A percentile compares a stretch with the other conserved stretches of the same genome.
phyloP scores from a whole-genome alignment of 2,329 filamentous ascomycete genomes.

The Drechslerella stenobrocha region DNA sequence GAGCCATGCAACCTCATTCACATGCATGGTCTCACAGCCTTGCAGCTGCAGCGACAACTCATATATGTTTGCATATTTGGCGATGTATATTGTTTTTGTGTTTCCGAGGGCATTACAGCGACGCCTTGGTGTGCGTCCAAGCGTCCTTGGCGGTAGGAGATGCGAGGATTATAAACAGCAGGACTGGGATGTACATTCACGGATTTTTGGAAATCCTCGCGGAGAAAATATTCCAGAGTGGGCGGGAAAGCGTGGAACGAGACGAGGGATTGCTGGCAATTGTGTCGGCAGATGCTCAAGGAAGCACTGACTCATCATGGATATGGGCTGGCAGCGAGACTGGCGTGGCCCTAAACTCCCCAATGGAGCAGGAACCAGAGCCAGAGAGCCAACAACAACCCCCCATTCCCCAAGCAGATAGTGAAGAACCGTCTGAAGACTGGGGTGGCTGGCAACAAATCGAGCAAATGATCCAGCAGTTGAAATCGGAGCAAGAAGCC shows the following conservation, averaged over 20 bases:
- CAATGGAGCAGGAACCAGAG: constrained; percentile 46
- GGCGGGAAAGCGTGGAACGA: constrained; percentile 49
- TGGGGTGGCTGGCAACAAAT: constrained; percentile 52
- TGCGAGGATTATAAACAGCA: constrained; percentile 71
- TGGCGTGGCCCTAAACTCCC: constrained; percentile 50
- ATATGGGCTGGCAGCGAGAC: constrained; percentile 53
- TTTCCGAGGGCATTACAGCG: constrained; percentile 71
- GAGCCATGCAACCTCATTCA: constrained; percentile 62
- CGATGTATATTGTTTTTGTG: constrained; percentile 80
- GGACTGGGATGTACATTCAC: constrained; percentile 77
- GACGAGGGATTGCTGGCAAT: constrained; percentile 91
- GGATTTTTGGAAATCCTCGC: constrained; percentile 76
- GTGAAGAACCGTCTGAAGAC: constrained; percentile 47
- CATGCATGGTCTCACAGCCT: constrained; percentile 63
- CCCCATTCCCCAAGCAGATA: constrained; percentile 42
- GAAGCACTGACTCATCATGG: constrained; percentile 76
- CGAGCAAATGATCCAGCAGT: constrained; percentile 50
- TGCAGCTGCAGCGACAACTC: constrained; percentile 69
- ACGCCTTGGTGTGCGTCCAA: constrained; percentile 72
- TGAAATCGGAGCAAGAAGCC: constrained; percentile 49
- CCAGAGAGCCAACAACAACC: constrained; percentile 43
- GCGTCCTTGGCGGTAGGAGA: constrained; percentile 71
- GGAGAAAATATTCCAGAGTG: constrained; percentile 57
- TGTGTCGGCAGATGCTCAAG: constrained; percentile 82
- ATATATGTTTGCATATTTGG: constrained; percentile 83